Evolutionary conservation across 2,329 filamentous ascomycete species (phyloP), one percentile per base, ranked within the genome.

Genomic region (Fusarium ramigenum): DNA sequence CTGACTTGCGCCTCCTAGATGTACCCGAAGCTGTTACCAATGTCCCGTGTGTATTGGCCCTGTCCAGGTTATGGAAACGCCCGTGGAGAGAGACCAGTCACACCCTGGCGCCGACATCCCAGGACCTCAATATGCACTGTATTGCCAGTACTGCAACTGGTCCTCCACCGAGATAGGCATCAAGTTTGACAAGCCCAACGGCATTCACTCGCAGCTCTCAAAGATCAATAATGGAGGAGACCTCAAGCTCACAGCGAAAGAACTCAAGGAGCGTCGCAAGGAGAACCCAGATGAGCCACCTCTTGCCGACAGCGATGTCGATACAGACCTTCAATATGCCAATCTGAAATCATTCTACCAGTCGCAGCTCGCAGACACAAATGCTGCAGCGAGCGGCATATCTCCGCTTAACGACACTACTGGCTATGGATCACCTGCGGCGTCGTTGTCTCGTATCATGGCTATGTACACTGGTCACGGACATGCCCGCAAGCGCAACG

Each of bases 101-200:
- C 84, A 85, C 43, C 82, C 86, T 9, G 80, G 81, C 19, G 79
- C 85, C n/a, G 87, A 87, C 44, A 65, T 71, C 53, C 71, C 78
- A 18, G 58, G 56, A 19, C 78, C 36, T 70, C 63, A 79, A 1
- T 98, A 92, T 82, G 91, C 96, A 39, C 87, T 99, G 46, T 90
- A 92, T 42, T 99, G 96, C 84, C 90, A 91, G 58, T 97, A 97
- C 83, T 99, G 96, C 85, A 91, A 93, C 81, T 99, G 96, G 96
- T 94, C 90, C 71, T 96, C 95, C 4, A 88, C 92, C 59, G 96
- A 99, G 79, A 93, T 97, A 46, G 94, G 93, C 42, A 92, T 99
- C 81, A 91, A 93, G 77, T 97, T 99, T 79, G 94, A 96, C 78
- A 95, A 96, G 77, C 91, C 93, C 15, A 96, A 93, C 66, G 94